phyloP scores from a whole-genome alignment of 1,284 basidiomycete species.

The Rhodotorula mucilaginosa region DNA sequence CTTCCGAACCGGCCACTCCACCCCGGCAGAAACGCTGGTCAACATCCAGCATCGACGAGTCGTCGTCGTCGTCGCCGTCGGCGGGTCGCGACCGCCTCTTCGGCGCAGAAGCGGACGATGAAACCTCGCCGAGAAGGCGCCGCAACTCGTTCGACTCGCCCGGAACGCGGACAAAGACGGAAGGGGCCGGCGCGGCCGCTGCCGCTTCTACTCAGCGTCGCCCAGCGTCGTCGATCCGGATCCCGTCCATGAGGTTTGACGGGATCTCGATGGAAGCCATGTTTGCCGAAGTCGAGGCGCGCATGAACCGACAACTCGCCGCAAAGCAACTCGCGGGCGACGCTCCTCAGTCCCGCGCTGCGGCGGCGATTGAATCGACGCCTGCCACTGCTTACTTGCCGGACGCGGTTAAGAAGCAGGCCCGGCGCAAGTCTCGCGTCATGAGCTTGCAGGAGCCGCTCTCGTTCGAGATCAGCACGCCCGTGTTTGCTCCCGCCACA shows the following conservation, averaged over 20 bases:
- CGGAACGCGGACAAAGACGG: background rate
- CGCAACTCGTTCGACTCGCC: constrained; percentile 5
- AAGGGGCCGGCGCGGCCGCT: background rate
- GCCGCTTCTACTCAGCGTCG: background rate
- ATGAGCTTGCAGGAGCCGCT: constrained; percentile 30
- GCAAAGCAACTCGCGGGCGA: background rate
- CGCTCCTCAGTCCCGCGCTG: background rate
- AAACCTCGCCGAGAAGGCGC: constrained; percentile 32
- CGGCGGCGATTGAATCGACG: background rate
- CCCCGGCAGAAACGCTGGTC: constrained; percentile 32
- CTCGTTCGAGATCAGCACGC: constrained; percentile 6
- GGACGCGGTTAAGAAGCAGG: constrained; percentile 3
- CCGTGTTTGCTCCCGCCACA: background rate
- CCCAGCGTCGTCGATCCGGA: constrained; percentile 13
- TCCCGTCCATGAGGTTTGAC: constrained; percentile 42
- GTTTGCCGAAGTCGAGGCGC: constrained; percentile 41
- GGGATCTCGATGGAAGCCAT: constrained; percentile 42
- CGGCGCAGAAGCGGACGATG: constrained; percentile 30
- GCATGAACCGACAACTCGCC: constrained; percentile 21
- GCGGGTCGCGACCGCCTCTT: too few relatives aligned
- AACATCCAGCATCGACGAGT: constrained; percentile 16
- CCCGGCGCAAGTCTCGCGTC: constrained; percentile 28
- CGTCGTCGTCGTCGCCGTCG: background rate
- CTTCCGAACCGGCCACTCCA: constrained; percentile 32
- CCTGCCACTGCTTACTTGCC: background rate